A percentile compares a stretch with the other conserved stretches of the same genome.
These are phyloP conservation scores for Delphinella strobiligena DNA, from an alignment of 2,329 filamentous ascomycete species.

Conservation along the genomic window DNA sequence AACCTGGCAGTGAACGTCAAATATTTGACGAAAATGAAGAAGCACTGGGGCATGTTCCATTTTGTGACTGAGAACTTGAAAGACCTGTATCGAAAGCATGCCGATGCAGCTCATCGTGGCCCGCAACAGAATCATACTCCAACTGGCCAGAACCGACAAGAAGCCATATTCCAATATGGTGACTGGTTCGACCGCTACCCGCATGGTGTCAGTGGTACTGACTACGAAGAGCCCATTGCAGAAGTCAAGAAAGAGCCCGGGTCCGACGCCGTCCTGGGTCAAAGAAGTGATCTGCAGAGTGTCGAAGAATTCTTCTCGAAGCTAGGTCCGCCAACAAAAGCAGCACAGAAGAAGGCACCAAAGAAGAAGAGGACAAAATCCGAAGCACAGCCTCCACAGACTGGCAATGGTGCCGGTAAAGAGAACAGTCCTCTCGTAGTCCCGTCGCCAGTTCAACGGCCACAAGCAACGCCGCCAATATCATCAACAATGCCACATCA, in stretches of 20 bases:
- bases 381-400: conserved; percentile 11
- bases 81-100: conserved; percentile 72
- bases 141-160: conserved; percentile 16
- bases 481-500: conserved; percentile 12
- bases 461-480: conserved; percentile 2
- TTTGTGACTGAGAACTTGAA: conserved; percentile 91
- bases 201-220: conserved; percentile 72
- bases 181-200: conserved; percentile 97
- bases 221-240: conserved; percentile 61
- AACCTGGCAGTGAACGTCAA: conserved; percentile 80
- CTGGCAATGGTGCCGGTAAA: neutral
- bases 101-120: conserved; percentile 66
- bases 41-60: conserved; percentile 97
- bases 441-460: neutral
- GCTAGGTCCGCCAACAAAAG: conserved; percentile 47
- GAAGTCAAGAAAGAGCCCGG: conserved; percentile 61
- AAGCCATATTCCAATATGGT: conserved; percentile 77
- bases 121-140: conserved; percentile 29
- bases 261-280: conserved; percentile 78
- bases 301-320: conserved; percentile 90
- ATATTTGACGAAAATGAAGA: conserved; percentile 89
- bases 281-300: conserved; percentile 81
- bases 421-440: neutral
- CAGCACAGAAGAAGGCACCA: conserved; percentile 27
- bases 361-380: conserved; percentile 21